These are phyloP conservation scores for Globisporangium cylindrosporum DNA, from an alignment of 352 stramenopile species.

Conservation along the genomic window DNA sequence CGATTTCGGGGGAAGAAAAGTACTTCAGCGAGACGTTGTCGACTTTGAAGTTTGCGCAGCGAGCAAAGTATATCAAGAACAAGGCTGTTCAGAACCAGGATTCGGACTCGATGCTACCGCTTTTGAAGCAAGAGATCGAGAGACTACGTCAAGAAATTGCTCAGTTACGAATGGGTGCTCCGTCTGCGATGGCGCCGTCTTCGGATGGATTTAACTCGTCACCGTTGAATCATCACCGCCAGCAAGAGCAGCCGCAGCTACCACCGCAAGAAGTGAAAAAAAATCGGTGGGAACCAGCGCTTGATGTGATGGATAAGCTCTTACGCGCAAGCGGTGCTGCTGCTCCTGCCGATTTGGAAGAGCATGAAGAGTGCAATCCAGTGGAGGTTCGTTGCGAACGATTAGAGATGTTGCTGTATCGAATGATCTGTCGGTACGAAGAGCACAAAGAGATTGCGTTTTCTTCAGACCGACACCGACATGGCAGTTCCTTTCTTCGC, in stretches of 20 bases:
- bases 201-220: constrained; percentile 13
- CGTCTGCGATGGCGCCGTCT: not conserved
- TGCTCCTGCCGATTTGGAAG: constrained; percentile 33
- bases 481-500: constrained; percentile 14
- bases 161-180: constrained; percentile 21
- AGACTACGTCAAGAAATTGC: constrained; percentile 62
- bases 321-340: constrained; percentile 55
- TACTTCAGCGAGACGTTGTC: constrained; percentile 86
- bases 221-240: constrained; percentile 6
- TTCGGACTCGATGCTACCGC: constrained; percentile 63
- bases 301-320: constrained; percentile 80
- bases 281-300: constrained; percentile 74
- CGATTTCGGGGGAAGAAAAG: constrained; percentile 75
- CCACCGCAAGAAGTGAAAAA: constrained; percentile 34
- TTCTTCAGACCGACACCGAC: constrained; percentile 33
- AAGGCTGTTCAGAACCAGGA: constrained; percentile 86
- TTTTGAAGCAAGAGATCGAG: constrained; percentile 77
- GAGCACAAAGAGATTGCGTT: constrained; percentile 77
- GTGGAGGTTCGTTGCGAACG: constrained; percentile 61
- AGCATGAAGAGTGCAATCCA: constrained; percentile 34
- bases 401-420: constrained; percentile 81
- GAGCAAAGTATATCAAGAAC: constrained; percentile 89
- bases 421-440: constrained; percentile 85
- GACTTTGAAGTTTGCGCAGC: constrained; percentile 86
- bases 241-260: constrained; percentile 16